Evolutionary conservation across 2,329 filamentous ascomycete species (phyloP).

Genomic region (Balansia obtecta): DNA sequence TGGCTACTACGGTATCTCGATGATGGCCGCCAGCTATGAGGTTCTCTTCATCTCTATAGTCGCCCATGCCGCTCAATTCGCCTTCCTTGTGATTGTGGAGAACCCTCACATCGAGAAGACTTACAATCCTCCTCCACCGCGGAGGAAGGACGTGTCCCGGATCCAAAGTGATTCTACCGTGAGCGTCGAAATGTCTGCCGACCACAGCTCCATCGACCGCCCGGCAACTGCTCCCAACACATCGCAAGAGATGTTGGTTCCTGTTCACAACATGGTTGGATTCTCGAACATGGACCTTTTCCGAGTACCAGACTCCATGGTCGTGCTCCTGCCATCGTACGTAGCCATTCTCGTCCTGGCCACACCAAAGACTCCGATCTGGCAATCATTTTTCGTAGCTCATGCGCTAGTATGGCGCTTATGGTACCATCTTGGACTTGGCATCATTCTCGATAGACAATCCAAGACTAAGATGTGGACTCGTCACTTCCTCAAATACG

Average conservation of each 20-base stretch:
- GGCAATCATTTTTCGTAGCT: conserved; percentile 66
- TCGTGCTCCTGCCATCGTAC: conserved; percentile 65
- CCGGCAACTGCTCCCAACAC: conserved; percentile 11
- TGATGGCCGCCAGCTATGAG: conserved; percentile 96
- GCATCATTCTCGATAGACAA: conserved; percentile 71
- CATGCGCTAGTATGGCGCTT: conserved; percentile 76
- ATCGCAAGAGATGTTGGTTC: conserved; percentile 37
- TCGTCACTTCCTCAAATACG: conserved; percentile 92
- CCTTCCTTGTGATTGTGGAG: conserved; percentile 82
- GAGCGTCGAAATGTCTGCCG: conserved; percentile 14
- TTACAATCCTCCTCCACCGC: conserved; percentile 81
- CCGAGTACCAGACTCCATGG: conserved; percentile 72
- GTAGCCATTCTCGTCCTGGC: conserved; percentile 59
- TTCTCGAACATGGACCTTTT: conserved; percentile 77
- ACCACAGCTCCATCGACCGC: conserved; percentile 13
- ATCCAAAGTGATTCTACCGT: conserved; percentile 18
- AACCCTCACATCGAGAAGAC: conserved; percentile 97
- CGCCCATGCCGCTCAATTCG: conserved; percentile 88
- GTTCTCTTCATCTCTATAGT: conserved; percentile 94
- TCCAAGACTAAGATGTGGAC: conserved; percentile 92
- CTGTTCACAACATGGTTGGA: conserved; percentile 75
- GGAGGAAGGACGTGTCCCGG: conserved; percentile 34
- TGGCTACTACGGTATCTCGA: conserved; percentile 94
- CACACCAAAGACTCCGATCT: conserved; percentile 64
- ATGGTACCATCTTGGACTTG: conserved; percentile 86